Conservation (phyloP, 345 rosid genomes). For the Aurinia saxatilis region DNA sequence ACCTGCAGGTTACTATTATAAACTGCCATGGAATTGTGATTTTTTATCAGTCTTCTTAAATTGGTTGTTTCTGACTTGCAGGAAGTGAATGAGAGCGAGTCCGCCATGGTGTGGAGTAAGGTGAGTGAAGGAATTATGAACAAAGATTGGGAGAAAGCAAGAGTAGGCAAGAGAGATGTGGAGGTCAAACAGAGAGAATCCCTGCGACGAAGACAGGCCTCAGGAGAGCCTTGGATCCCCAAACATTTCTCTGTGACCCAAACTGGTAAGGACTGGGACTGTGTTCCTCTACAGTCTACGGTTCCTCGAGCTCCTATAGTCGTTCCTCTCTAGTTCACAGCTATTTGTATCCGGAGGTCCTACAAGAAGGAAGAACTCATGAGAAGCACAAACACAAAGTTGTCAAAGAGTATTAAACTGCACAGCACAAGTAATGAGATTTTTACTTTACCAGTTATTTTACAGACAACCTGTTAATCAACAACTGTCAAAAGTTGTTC, state of each 20-base stretch:
- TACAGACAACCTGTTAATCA: not conserved
- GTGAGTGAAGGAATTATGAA: conserved; percentile 50
- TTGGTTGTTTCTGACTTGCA: conserved; percentile 5
- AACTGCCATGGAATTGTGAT: not conserved
- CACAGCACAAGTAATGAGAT: not conserved
- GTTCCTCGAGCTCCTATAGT: conserved; percentile 65
- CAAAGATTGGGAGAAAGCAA: conserved; percentile 69
- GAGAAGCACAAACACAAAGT: not conserved
- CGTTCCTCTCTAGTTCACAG: conserved; percentile 29
- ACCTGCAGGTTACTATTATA: conserved; percentile 40
- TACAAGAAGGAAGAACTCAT: conserved; percentile 1
- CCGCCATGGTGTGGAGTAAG: conserved; percentile 64
- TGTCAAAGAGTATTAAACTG: not conserved
- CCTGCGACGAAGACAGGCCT: conserved; percentile 36
- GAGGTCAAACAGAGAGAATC: conserved; percentile 63
- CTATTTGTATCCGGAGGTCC: not conserved
- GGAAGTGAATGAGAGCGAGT: conserved; percentile 57
- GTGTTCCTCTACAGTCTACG: conserved; percentile 40
- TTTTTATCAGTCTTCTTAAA: not conserved
- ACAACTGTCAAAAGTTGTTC: not conserved
- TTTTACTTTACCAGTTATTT: not conserved
- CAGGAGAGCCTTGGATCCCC: conserved; percentile 55
- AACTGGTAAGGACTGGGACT: conserved; percentile 52
- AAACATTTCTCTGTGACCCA: conserved; percentile 44
- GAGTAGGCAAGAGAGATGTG: conserved; percentile 50